phyloP scores from a whole-genome alignment of 2,329 filamentous ascomycete species.

The Hymenoscyphus repandus region DNA sequence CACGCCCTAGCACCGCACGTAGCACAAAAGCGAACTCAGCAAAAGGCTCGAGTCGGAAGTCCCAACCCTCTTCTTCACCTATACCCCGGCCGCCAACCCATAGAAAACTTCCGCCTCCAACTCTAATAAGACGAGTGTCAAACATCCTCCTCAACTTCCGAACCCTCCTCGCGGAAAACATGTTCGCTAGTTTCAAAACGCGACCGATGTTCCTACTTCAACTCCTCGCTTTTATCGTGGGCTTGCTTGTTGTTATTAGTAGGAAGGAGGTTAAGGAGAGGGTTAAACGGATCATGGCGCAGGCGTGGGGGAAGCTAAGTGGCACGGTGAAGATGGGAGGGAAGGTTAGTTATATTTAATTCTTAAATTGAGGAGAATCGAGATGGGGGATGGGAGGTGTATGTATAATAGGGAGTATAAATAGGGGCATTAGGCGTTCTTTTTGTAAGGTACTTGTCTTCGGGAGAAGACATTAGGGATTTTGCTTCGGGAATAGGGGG shows the following conservation, averaged over 20 bases:
- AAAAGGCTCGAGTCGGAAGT: constrained; percentile 28
- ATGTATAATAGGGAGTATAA: background rate
- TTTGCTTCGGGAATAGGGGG: background rate
- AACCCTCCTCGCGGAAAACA: constrained; percentile 42
- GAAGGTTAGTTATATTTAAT: constrained; percentile 91
- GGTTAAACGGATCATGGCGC: constrained; percentile 61
- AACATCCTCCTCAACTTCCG: constrained; percentile 49
- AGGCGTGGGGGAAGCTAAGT: constrained; percentile 53
- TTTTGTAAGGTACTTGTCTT: no score
- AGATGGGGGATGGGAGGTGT: background rate
- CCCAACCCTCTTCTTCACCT: constrained; percentile 10
- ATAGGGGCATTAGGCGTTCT: background rate
- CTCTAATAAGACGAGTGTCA: constrained; percentile 36
- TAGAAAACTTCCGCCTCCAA: constrained; percentile 13
- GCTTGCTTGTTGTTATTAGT: constrained; percentile 71
- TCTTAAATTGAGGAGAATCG: background rate
- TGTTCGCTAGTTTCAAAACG: constrained; percentile 46
- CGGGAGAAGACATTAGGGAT: no score
- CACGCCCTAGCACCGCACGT: constrained; percentile 22
- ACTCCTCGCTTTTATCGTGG: constrained; percentile 73
- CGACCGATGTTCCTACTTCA: constrained; percentile 53
- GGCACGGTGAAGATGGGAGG: constrained; percentile 83
- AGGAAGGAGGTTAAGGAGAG: constrained; percentile 70
- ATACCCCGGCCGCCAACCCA: constrained; percentile 10
- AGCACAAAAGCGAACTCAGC: constrained; percentile 25